A percentile compares a stretch with the other conserved stretches of the same genome.
Evolutionary conservation across 2,329 filamentous ascomycete species (phyloP).

Genomic region (Zasmidium cellare): DNA sequence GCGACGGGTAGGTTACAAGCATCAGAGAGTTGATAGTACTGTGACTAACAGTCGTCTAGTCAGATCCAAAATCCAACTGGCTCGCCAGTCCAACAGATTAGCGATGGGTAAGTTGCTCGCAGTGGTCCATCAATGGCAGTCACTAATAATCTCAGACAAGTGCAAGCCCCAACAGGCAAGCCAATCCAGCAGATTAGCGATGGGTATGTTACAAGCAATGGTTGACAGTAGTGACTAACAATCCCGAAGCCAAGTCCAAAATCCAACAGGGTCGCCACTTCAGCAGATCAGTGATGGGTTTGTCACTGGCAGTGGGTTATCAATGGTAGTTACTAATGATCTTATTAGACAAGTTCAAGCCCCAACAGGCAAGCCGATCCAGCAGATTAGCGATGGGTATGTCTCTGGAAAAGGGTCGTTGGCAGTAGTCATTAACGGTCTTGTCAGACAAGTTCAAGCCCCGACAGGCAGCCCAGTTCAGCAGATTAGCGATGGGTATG

Average conservation of each 20-base stretch:
- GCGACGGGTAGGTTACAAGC: neutral
- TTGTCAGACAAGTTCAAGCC: neutral
- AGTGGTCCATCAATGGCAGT: too few species aligned
- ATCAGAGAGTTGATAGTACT: neutral
- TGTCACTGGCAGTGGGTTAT: too few species aligned
- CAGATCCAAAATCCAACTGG: neutral
- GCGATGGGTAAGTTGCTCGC: neutral
- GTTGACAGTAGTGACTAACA: neutral
- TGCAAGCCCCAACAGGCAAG: neutral
- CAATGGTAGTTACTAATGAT: too few species aligned
- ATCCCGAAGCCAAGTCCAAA: neutral
- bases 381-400: neutral
- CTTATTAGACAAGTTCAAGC: neutral
- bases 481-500: neutral
- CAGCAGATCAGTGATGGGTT: neutral
- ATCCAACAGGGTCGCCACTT: neutral
- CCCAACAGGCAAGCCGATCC: neutral
- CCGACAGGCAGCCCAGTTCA: neutral
- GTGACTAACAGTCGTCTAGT: neutral
- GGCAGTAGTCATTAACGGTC: too few species aligned
- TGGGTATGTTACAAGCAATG: neutral
- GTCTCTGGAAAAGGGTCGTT: too few species aligned
- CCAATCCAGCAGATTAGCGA: neutral
- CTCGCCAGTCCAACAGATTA: neutral
- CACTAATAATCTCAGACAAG: neutral